Conservation (phyloP, 164 flowering plant genomes). For the Dillenia suffruticosa region DNA sequence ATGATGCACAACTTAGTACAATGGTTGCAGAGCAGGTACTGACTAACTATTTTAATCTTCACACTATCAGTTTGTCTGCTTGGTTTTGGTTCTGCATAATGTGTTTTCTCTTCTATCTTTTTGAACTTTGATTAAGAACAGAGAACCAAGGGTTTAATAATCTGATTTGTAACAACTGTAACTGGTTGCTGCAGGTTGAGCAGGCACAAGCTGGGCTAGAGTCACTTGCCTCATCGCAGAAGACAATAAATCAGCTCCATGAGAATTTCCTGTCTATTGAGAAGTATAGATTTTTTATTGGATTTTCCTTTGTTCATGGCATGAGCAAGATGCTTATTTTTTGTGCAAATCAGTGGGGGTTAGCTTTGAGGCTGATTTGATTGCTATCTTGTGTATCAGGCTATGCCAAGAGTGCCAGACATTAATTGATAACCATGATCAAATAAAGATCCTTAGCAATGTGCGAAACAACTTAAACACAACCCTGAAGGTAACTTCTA, state of each 20-base stretch:
- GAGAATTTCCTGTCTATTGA: conserved; percentile 85
- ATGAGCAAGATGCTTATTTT: background rate
- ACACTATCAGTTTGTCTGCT: no score
- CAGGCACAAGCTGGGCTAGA: conserved; percentile 84
- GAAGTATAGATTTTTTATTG: conserved; percentile 44
- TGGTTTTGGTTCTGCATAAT: no score
- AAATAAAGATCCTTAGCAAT: conserved; percentile 97
- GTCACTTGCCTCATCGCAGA: conserved; percentile 74
- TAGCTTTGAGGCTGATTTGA: background rate
- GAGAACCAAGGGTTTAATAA: no score
- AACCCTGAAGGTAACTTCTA: conserved; percentile 65
- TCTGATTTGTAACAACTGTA: no score
- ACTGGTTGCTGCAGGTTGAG: conserved; percentile 61
- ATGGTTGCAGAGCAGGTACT: conserved; percentile 98
- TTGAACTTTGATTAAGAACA: no score
- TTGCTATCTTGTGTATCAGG: conserved; percentile 35
- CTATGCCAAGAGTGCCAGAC: conserved; percentile 95
- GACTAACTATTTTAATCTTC: no score
- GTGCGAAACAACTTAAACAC: conserved; percentile 89
- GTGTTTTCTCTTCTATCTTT: no score
- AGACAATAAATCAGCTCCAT: conserved; percentile 65
- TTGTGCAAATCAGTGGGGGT: background rate
- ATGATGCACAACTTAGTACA: conserved; percentile 99
- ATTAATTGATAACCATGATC: conserved; percentile 97
- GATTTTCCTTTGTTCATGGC: no score